Evolutionary conservation across 352 stramenopile genomes (phyloP).

Genomic region (Pythium dissotocum): DNA sequence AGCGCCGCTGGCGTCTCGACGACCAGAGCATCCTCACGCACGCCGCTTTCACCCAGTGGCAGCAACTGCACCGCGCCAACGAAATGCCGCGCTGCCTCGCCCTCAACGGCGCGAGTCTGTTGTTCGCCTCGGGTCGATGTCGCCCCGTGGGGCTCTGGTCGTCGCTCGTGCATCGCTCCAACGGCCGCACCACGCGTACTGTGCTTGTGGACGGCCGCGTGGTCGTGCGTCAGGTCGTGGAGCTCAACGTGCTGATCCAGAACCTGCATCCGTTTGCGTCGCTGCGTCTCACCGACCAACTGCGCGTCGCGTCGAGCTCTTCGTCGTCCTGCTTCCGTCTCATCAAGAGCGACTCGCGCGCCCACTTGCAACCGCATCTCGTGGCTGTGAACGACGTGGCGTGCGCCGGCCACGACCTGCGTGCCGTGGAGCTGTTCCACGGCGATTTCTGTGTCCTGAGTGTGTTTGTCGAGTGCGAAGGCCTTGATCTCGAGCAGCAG

Average conservation of each 20-base stretch:
- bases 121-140: constrained; percentile 39
- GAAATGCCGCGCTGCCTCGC: constrained; percentile 37
- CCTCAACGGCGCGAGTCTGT: constrained; percentile 23
- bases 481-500: constrained; percentile 52
- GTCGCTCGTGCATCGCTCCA: constrained; percentile 49
- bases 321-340: constrained; percentile 30
- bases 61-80: constrained; percentile 37
- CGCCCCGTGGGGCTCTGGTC: constrained; percentile 40
- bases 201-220: constrained; percentile 46
- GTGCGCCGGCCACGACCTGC: constrained; percentile 29
- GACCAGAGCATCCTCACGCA: not conserved
- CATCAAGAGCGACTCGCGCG: constrained; percentile 37
- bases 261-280: constrained; percentile 31
- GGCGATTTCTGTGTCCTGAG: constrained; percentile 51
- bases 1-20: constrained; percentile 35
- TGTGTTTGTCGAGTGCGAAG: constrained; percentile 50
- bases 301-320: constrained; percentile 24
- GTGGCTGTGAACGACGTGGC: constrained; percentile 37
- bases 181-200: constrained; percentile 54
- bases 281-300: constrained; percentile 40
- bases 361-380: constrained; percentile 46
- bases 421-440: constrained; percentile 37
- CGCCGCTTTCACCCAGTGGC: constrained; percentile 31
- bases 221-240: constrained; percentile 54
- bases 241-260: constrained; percentile 59